Evolutionary conservation across 768 basidiomycete genomes (phyloP).

Genomic region (Hypholoma fasciculare): DNA sequence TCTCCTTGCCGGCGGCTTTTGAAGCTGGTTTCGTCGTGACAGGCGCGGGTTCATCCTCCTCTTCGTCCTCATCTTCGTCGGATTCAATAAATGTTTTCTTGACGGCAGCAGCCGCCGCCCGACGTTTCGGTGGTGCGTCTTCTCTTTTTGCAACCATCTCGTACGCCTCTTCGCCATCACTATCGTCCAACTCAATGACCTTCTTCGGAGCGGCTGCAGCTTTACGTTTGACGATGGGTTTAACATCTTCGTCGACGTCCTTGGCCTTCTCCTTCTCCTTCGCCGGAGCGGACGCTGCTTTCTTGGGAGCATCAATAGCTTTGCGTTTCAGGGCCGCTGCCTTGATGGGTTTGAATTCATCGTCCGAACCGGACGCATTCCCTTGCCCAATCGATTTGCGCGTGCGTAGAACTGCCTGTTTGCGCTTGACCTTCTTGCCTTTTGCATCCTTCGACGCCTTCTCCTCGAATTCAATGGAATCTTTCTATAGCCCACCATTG

Average conservation of each 20-base stretch:
- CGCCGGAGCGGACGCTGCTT: conserved; percentile 3
- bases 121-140: conserved; percentile 20
- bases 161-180: conserved; percentile 10
- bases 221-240: conserved; percentile 11
- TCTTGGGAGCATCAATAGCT: conserved; percentile 22
- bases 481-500: conserved; percentile 27
- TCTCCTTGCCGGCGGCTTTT: conserved; percentile 11
- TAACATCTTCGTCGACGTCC: conserved; percentile 9
- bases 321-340: conserved; percentile 42
- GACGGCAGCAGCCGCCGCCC: conserved; percentile 21
- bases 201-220: conserved; percentile 23
- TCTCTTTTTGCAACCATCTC: conserved; percentile 10
- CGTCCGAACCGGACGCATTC: conserved; percentile 38
- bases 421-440: conserved; percentile 48
- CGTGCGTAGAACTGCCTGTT: conserved; percentile 46
- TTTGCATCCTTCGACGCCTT: conserved; percentile 39
- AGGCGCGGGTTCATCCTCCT: conserved; percentile 15
- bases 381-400: conserved; percentile 47
- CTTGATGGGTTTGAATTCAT: conserved; percentile 51
- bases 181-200: conserved; percentile 9
- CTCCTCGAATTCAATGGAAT: conserved; percentile 48
- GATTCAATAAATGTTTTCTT: not conserved
- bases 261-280: conserved; percentile 21
- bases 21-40: conserved; percentile 5
- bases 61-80: conserved; percentile 5